A percentile compares a stretch with the other conserved stretches of the same genome.
Conservation (phyloP, 106 monocot species). For the Ottelia alismoides region DNA sequence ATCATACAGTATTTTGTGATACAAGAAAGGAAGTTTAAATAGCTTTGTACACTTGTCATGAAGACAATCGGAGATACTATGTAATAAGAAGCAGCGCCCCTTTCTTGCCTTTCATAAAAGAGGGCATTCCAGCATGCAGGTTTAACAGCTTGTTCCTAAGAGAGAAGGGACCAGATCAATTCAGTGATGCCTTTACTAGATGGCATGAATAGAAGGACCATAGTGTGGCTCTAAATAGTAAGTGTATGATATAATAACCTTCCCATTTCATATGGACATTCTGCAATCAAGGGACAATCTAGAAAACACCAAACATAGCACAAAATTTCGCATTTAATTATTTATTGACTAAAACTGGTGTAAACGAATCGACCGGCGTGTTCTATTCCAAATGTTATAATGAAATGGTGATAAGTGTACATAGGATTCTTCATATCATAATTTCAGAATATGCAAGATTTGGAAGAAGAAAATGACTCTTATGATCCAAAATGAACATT, state of each 20-base stretch:
- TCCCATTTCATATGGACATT: no score
- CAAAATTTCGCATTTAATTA: no score
- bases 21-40: constrained; percentile 8
- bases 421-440: no score
- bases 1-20: constrained; percentile 30
- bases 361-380: no score
- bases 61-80: constrained; percentile 31
- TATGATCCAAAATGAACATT: no score
- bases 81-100: constrained; percentile 49
- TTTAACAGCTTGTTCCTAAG: constrained; percentile 62
- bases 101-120: constrained; percentile 42
- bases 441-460: no score
- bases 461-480: no score
- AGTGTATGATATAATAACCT: constrained; percentile 7
- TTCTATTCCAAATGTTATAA: no score
- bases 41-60: background rate
- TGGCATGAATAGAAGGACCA: constrained; percentile 24
- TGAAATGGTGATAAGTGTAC: no score
- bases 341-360: no score
- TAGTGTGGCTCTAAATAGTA: constrained; percentile 4
- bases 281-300: no score
- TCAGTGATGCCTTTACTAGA: constrained; percentile 20
- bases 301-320: no score
- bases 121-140: constrained; percentile 22
- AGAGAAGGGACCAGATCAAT: constrained; percentile 15